A percentile compares a stretch with the other conserved stretches of the same genome.
These are phyloP conservation scores for Coemansia sp. DNA, from an alignment of 192 early-diverging fungal genomes.

Conservation along the genomic window DNA sequence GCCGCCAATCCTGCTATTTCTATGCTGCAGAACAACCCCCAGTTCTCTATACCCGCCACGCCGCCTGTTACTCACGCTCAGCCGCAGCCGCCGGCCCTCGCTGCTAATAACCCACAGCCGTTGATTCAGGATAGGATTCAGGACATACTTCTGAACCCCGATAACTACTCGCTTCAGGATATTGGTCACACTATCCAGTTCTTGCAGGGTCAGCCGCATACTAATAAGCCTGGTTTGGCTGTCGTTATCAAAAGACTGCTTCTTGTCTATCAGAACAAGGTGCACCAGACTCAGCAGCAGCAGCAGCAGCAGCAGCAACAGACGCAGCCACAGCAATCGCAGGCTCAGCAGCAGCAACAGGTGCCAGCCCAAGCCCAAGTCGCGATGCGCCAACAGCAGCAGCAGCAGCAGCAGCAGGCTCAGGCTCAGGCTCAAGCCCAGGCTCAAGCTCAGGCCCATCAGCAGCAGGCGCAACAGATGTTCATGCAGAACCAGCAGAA, in stretches of 20 bases:
- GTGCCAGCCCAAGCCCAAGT: too few species aligned
- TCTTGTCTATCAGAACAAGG: slow-evolving; percentile 13
- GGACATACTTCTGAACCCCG: slow-evolving; percentile 26
- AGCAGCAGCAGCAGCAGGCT: too few species aligned
- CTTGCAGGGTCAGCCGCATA: slow-evolving; percentile 20
- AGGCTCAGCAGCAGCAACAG: slow-evolving; percentile 14
- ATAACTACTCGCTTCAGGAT: slow-evolving; percentile 30
- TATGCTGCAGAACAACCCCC: background rate
- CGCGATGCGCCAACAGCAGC: too few species aligned
- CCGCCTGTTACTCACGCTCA: background rate
- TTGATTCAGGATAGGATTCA: slow-evolving; percentile 13
- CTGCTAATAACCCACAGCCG: background rate
- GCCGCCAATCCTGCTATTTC: background rate
- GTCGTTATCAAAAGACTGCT: slow-evolving; percentile 17
- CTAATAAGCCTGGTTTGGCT: slow-evolving; percentile 9
- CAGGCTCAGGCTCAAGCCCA: slow-evolving; percentile 11
- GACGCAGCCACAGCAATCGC: slow-evolving; percentile 12
- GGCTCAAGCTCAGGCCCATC: slow-evolving; percentile 1
- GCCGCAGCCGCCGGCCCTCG: slow-evolving; percentile 3
- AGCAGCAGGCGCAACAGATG: slow-evolving; percentile 9
- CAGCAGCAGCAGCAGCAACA: slow-evolving; percentile 6
- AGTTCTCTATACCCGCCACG: background rate
- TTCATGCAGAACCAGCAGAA: slow-evolving; percentile 12
- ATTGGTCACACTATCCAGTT: slow-evolving; percentile 18
- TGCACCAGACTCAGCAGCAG: slow-evolving; percentile 6